Percentiles rank a stretch among this genome's conserved stretches.
phyloP scores from a whole-genome alignment of 2,329 filamentous ascomycete species.

The Aspergillus phoenicis region DNA sequence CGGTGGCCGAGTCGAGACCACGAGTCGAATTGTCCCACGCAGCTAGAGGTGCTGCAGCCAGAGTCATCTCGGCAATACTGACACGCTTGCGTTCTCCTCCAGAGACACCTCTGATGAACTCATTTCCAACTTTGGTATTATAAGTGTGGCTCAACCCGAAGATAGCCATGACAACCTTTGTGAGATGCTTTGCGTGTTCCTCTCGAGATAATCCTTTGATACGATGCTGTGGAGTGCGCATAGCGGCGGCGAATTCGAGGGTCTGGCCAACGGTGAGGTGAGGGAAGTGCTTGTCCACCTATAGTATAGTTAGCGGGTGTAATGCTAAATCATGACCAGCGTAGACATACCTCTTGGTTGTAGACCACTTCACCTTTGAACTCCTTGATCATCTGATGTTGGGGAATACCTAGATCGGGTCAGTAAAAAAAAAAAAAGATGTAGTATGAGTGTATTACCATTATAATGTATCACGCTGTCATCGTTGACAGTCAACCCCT shows the following conservation, averaged over 20 bases:
- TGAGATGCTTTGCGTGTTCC: constrained; percentile 1
- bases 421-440: not conserved
- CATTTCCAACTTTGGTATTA: constrained; percentile 49
- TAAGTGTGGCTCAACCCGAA: constrained; percentile 46
- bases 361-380: constrained; percentile 43
- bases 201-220: not conserved
- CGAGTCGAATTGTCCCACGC: constrained; percentile 45
- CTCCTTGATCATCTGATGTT: constrained; percentile 35
- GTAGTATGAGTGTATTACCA: constrained; percentile 41
- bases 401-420: constrained; percentile 27
- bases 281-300: constrained; percentile 76
- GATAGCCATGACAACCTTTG: constrained; percentile 44
- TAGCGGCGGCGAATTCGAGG: constrained; percentile 72
- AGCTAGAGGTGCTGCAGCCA: constrained; percentile 44
- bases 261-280: constrained; percentile 67
- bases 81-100: constrained; percentile 62
- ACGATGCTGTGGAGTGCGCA: constrained; percentile 47
- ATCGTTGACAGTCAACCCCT: constrained; percentile 72
- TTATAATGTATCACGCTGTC: constrained; percentile 78
- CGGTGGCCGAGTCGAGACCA: constrained; percentile 52
- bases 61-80: constrained; percentile 54
- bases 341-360: constrained; percentile 27
- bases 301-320: constrained; percentile 67
- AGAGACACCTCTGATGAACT: constrained; percentile 60
- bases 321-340: constrained; percentile 46